Evolutionary conservation across 163 green algal genomes (phyloP).

Genomic region (Scenedesmus sp.): DNA sequence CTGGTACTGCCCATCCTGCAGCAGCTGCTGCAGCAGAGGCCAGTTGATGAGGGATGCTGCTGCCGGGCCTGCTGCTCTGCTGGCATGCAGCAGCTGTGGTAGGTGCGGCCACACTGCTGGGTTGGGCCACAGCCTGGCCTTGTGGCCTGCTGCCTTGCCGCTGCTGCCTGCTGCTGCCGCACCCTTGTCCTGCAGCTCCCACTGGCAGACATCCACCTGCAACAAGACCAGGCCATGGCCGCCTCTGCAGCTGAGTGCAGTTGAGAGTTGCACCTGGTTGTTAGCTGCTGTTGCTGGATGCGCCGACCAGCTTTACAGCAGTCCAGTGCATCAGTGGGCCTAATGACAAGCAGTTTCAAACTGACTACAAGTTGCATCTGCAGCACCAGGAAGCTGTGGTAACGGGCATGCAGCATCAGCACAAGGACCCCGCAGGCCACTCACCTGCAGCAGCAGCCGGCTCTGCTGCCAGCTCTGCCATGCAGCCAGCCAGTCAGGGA

Average conservation of each 20-base stretch:
- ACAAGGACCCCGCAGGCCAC: not conserved
- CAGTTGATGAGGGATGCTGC: slow-evolving; percentile 25
- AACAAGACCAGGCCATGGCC: not conserved
- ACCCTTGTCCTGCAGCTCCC: not conserved
- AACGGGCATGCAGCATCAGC: not conserved
- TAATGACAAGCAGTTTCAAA: too few relatives aligned
- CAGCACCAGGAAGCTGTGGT: not conserved
- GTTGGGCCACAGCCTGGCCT: slow-evolving; percentile 21
- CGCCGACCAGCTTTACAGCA: too few relatives aligned
- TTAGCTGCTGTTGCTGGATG: too few relatives aligned
- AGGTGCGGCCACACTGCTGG: slow-evolving; percentile 20
- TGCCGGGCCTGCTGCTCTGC: not conserved
- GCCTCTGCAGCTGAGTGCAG: too few relatives aligned
- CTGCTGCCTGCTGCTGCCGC: not conserved
- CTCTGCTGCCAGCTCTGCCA: slow-evolving; percentile 29
- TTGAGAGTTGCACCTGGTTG: too few relatives aligned
- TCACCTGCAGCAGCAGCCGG: slow-evolving; percentile 52
- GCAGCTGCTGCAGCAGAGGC: slow-evolving; percentile 38
- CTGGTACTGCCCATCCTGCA: slow-evolving; percentile 4
- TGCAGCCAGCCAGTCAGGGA: not conserved
- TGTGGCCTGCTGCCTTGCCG: not conserved
- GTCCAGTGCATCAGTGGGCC: too few relatives aligned
- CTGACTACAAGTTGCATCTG: too few relatives aligned
- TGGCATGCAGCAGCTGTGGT: slow-evolving; percentile 5
- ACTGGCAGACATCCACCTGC: slow-evolving; percentile 3